phyloP scores from a whole-genome alignment of 345 rosid species.

The Brassica cretica region DNA sequence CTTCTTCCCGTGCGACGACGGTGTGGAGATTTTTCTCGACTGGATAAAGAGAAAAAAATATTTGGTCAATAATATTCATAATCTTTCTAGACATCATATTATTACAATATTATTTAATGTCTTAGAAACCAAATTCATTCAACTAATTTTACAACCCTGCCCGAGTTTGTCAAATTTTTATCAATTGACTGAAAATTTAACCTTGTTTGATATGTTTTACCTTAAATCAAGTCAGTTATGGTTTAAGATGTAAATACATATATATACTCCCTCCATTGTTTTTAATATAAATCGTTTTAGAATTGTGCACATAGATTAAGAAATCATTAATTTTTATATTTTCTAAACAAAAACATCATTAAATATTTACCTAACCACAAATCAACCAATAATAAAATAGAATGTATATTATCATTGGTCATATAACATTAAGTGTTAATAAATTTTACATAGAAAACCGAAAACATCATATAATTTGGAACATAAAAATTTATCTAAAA shows the following conservation, averaged over 20 bases:
- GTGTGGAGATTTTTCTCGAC: background rate
- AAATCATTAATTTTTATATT: too few species aligned
- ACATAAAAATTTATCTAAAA: too few species aligned
- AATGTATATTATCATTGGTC: too few species aligned
- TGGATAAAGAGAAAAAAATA: conserved; percentile 6
- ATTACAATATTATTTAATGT: background rate
- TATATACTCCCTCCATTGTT: too few species aligned
- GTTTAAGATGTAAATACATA: background rate
- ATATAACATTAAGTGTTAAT: too few species aligned
- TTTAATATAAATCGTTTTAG: too few species aligned
- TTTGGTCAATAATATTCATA: background rate
- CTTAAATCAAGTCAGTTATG: conserved; percentile 4
- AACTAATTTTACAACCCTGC: background rate
- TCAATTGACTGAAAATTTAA: background rate
- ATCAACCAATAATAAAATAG: too few species aligned
- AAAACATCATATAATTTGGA: too few species aligned
- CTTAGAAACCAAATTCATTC: background rate
- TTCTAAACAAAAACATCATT: too few species aligned
- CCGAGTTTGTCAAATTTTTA: background rate
- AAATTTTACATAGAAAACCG: too few species aligned
- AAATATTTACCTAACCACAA: too few species aligned
- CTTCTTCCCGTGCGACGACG: background rate
- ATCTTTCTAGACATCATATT: background rate
- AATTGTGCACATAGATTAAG: too few species aligned
- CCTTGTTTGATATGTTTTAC: background rate